Evolutionary conservation across 2,329 filamentous ascomycete species (phyloP).

Genomic region (Shiraia bambusicola): DNA sequence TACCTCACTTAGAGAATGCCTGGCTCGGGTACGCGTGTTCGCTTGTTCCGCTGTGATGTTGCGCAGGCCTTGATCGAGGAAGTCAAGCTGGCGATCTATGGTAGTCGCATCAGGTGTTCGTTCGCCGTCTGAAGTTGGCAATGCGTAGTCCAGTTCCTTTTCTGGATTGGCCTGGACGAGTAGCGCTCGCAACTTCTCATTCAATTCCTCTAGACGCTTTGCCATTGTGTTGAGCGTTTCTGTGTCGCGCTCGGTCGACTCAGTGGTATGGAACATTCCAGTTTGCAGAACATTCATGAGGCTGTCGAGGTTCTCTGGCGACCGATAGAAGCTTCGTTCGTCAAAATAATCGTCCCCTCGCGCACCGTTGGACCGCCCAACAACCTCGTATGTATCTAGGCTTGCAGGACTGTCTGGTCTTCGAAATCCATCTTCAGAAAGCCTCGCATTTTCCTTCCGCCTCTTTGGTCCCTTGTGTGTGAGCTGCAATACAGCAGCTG

Average conservation of each 20-base stretch:
- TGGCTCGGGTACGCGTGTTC: constrained; percentile 29
- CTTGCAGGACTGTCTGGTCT: constrained; percentile 75
- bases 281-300: constrained; percentile 43
- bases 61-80: constrained; percentile 66
- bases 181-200: constrained; percentile 65
- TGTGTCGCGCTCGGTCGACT: constrained; percentile 38
- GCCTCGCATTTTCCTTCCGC: constrained; percentile 51
- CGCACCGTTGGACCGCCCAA: constrained; percentile 54
- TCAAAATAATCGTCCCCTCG: constrained; percentile 69
- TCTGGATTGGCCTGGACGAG: constrained; percentile 65
- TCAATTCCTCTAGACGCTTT: constrained; percentile 66
- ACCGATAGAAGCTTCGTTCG: constrained; percentile 71
- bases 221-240: constrained; percentile 64
- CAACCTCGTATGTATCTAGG: constrained; percentile 68
- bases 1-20: constrained; percentile 32
- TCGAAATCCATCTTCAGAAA: constrained; percentile 30
- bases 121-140: constrained; percentile 26
- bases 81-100: constrained; percentile 64
- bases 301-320: constrained; percentile 65
- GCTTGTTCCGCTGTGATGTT: constrained; percentile 61
- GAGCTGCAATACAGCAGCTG: constrained; percentile 86
- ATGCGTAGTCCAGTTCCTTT: constrained; percentile 35
- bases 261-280: constrained; percentile 34
- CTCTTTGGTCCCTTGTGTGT: constrained; percentile 76
- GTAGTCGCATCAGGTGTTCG: constrained; percentile 24